These are phyloP conservation scores for Pseudopithomyces chartarum DNA, from an alignment of 2,329 filamentous ascomycete species.

Conservation along the genomic window DNA sequence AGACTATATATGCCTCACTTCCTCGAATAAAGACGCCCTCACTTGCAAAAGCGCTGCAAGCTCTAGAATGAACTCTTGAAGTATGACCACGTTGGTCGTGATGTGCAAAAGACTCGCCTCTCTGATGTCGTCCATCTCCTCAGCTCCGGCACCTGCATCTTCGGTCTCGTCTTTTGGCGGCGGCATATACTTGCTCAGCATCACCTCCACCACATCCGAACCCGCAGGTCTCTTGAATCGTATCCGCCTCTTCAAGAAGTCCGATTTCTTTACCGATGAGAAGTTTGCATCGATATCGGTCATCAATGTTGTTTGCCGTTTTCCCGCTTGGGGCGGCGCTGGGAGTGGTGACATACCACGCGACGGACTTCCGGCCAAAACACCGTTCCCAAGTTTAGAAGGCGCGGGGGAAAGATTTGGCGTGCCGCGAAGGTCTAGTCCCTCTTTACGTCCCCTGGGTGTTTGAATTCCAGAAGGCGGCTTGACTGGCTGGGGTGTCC, in stretches of 20 bases:
- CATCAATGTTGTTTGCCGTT: conserved; percentile 40
- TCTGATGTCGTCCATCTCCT: conserved; percentile 31
- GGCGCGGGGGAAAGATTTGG: conserved; percentile 32
- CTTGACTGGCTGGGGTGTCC: conserved; percentile 45
- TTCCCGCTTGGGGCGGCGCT: conserved; percentile 28
- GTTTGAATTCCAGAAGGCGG: conserved; percentile 41
- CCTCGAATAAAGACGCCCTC: conserved; percentile 53
- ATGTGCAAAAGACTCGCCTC: conserved; percentile 55
- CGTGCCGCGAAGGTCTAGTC: conserved; percentile 26
- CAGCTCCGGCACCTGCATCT: conserved; percentile 8
- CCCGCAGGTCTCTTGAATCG: conserved; percentile 35
- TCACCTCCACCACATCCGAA: conserved; percentile 35
- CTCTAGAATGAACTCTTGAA: conserved; percentile 58
- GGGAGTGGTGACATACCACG: conserved; percentile 36
- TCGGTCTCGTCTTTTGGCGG: conserved; percentile 32
- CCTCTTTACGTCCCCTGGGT: conserved; percentile 44
- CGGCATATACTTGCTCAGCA: conserved; percentile 42
- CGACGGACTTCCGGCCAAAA: conserved; percentile 34
- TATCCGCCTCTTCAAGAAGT: conserved; percentile 42
- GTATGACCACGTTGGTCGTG: conserved; percentile 55
- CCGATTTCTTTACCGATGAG: conserved; percentile 33
- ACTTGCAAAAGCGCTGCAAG: conserved; percentile 55
- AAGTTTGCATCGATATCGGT: conserved; percentile 42
- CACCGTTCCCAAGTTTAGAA: conserved; percentile 32
- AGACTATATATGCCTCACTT: conserved; percentile 48